A percentile compares a stretch with the other conserved stretches of the same genome.
Evolutionary conservation across 345 rosid genomes (phyloP).

Genomic region (Anastatica hierochuntica): DNA sequence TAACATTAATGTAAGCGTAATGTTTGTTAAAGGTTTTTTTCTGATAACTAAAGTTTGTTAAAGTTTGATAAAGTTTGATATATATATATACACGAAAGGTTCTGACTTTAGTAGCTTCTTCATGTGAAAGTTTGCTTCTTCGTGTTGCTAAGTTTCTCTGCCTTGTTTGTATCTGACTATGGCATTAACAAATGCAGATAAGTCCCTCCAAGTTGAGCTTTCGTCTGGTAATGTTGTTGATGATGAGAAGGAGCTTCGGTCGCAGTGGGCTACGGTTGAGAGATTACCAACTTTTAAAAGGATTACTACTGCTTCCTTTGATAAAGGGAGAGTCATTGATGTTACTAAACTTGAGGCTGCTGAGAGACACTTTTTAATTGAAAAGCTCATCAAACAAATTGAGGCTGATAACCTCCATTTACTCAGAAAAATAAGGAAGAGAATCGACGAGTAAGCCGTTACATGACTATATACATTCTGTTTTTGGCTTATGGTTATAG

Average conservation of each 20-base stretch:
- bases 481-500: too few species aligned
- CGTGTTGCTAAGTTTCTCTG: too few species aligned
- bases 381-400: conserved; percentile 40
- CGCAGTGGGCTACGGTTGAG: too few species aligned
- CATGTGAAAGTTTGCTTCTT: not conserved
- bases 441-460: conserved; percentile 37
- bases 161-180: not conserved
- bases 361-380: conserved; percentile 37
- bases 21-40: not conserved
- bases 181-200: conserved; percentile 16
- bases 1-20: not conserved
- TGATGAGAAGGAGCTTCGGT: too few species aligned
- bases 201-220: not conserved
- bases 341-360: conserved; percentile 36
- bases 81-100: not conserved
- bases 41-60: too few species aligned
- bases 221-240: too few species aligned
- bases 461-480: too few species aligned
- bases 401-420: conserved; percentile 42
- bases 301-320: too few species aligned
- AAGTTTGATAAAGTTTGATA: too few species aligned
- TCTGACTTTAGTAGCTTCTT: not conserved
- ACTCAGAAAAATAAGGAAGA: conserved; percentile 32
- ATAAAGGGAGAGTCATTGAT: conserved; percentile 32
- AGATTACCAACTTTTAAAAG: too few species aligned